Evolutionary conservation across 1,284 basidiomycete genomes (phyloP), one percentile per base, ranked within the genome.

Genomic region (Cerioporus squamosus): DNA sequence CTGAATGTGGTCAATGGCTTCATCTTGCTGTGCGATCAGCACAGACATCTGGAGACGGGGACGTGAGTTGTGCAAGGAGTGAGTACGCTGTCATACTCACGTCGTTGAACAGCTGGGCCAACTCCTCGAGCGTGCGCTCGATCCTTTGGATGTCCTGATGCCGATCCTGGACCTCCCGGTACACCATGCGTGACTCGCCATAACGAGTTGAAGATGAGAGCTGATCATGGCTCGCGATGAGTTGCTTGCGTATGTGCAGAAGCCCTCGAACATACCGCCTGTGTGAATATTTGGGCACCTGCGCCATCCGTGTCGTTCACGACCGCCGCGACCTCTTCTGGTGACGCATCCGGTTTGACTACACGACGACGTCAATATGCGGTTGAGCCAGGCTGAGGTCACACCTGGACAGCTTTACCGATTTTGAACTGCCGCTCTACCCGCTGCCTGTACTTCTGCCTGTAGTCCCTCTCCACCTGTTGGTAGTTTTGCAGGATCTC

Each of bases 401-500:
- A 12, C 23, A 42, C 54, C 18, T n/a, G n/a, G n/a, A n/a, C 26
- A 51, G 67, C 77, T 40, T n/a, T 57, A 87, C 90, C 90, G 58
- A 97, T 97, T 72, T 83, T 88, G 77, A 93, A 90, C 74, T 98
- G 96, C 57, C 95, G 83, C 77, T 94, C 94, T 22, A 94, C 90
- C 39, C 94, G 81, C 68, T 93, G 87, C 68, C 84, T 87, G 72
- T 94, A 92, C 76, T 88, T 93, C 59, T 83, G 77, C 46, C 94
- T 85, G 71, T 90, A 93, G 64, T 93, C 88, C 71, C 92, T 87
- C 75, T 98, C 96, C 24, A 97, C 90, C 46, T 84, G 81, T 76
- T 96, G 94, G 70, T 91, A 91, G 51, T 81, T 83, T 66, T 90
- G 89, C 55, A 92, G 77, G 0, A 82, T 82, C 62, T 90, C 88